Conservation (phyloP, 805 yeast genomes). For the Saccharomycopsis microspora region DNA sequence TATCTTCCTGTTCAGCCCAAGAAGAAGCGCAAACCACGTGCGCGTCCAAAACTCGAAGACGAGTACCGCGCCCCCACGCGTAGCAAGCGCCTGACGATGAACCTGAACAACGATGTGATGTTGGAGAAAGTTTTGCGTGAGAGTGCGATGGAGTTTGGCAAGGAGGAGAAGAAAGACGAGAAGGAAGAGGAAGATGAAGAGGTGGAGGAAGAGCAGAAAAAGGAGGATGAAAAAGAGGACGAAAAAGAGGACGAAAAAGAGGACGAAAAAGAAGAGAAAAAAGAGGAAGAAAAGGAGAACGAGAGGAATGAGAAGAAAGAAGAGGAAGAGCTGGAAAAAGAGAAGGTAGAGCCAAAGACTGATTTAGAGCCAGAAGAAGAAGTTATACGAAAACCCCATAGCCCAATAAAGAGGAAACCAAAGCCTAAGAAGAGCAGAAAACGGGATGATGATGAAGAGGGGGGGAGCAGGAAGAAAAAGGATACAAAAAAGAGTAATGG, state of each 20-base stretch:
- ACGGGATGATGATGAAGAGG: neutral
- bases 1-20: conserved; percentile 31
- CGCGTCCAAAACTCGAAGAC: neutral
- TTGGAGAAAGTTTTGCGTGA: conserved; percentile 38
- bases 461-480: neutral
- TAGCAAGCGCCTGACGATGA: conserved; percentile 26
- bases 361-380: conserved; percentile 7
- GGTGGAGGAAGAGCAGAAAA: neutral
- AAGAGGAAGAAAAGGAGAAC: conserved; percentile 10
- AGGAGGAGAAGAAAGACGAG: conserved; percentile 19
- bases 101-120: conserved; percentile 17
- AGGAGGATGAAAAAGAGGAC: neutral
- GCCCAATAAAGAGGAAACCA: neutral
- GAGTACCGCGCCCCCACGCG: conserved; percentile 23
- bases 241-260: conserved; percentile 1
- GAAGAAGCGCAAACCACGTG: neutral
- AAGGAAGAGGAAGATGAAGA: conserved; percentile 1
- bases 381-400: neutral
- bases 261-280: conserved; percentile 11
- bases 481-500: neutral
- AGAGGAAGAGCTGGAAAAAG: conserved; percentile 2
- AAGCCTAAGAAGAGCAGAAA: neutral
- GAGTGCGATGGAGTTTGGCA: conserved; percentile 38
- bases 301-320: conserved; percentile 2
- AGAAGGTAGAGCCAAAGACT: conserved; percentile 1